phyloP scores from a whole-genome alignment of 2,329 filamentous ascomycete genomes.

The Ambrosiella beaveri region DNA sequence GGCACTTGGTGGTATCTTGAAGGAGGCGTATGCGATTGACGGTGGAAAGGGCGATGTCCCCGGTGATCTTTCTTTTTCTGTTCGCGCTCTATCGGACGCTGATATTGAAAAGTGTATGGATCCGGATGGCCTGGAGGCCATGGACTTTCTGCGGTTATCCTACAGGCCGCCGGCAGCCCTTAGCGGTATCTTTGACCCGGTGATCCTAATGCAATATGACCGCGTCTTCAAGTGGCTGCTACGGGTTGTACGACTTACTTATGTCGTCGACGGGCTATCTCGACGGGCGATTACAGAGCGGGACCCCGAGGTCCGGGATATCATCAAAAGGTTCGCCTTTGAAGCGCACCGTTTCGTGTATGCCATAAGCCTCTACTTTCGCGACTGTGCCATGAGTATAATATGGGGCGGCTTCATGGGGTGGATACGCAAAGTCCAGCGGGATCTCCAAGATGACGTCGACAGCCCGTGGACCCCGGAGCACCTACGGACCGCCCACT shows the following conservation, averaged over 20 bases:
- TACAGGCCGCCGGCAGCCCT: conserved; percentile 64
- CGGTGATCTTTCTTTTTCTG: conserved; percentile 62
- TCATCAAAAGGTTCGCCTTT: conserved; percentile 40
- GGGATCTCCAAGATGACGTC: conserved; percentile 26
- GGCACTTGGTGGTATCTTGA: conserved; percentile 69
- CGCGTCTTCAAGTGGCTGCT: conserved; percentile 66
- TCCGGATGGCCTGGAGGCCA: conserved; percentile 62
- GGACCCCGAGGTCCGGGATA: background rate
- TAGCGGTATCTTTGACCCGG: conserved; percentile 52
- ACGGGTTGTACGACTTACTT: conserved; percentile 61
- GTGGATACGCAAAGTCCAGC: conserved; percentile 47
- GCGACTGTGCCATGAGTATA: conserved; percentile 56
- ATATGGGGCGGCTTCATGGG: conserved; percentile 56
- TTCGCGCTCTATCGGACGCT: conserved; percentile 60
- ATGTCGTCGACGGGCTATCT: conserved; percentile 50
- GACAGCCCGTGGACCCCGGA: conserved; percentile 35
- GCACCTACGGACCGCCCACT: conserved; percentile 50
- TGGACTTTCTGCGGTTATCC: conserved; percentile 82
- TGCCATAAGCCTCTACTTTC: conserved; percentile 57
- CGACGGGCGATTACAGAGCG: conserved; percentile 32
- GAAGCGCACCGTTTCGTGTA: conserved; percentile 69
- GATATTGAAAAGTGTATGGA: conserved; percentile 76
- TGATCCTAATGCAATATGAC: conserved; percentile 65
- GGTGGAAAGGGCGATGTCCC: conserved; percentile 30
- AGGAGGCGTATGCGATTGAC: conserved; percentile 45